Base-by-base conservation (phyloP, 352 stramenopile species). In the Phytopythium cucurbitacearum region DNA sequence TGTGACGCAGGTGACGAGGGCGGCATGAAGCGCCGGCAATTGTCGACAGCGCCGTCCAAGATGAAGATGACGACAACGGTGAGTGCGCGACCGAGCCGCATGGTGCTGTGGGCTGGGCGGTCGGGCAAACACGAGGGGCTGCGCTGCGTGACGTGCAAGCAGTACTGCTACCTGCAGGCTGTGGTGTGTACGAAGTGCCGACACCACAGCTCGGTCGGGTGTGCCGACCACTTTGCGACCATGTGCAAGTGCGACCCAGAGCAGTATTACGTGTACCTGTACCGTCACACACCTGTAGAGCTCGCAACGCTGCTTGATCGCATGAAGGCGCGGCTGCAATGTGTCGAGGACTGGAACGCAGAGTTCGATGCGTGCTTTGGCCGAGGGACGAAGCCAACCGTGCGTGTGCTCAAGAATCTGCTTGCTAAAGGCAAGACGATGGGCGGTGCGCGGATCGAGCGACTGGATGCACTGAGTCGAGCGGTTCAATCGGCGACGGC, bases 91-190 rank as follows among this genome's bases (percentile, higher is more conserved):
- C 69, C 76, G 12, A 87, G 74, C 3, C 60, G 84, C 7, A 91
- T 92, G 80, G 81, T 93, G 49, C 56, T 89, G 3, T 94, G 85
- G 85, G 85, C 85, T 3, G 85, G 85, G 16, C 81, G 79, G 39
- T 87, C 82, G 1, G 85, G 85, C 13, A 92, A 88, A 48, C 74
- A 73, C 33, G 73, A 91, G 50, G 85, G 82, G 6, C 56, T 94
- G 12, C 85, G 83, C 12, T 94, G 85, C 41, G 68, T 71, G 0
- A 66, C 62, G 3, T 94, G 85, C 62, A 89, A 91, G 28, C 85
- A 94, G 56, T 94, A 94, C 54, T 94, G 85, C 59, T 94, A 89
- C 61, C 48, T 94, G 1, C 77, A 91, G 52, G 85, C 85, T 10
- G 85, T 94, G 0, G 82, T 90, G 16, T 94, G 85, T 43, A 84